Conservation (phyloP, 140 eudicot genomes). For the Senecio squalidus region DNA sequence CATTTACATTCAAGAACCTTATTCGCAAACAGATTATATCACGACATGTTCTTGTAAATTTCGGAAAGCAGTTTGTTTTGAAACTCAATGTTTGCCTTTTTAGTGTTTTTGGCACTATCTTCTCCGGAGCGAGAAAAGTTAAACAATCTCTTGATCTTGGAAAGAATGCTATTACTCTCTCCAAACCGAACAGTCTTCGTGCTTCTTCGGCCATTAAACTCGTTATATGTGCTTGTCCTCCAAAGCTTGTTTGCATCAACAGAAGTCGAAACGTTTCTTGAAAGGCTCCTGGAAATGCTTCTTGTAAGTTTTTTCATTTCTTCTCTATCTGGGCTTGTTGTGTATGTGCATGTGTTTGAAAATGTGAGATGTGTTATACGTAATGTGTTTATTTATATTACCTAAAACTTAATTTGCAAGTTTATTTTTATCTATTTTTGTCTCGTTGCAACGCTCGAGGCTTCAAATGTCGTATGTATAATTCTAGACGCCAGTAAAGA, state of each 20-base stretch:
- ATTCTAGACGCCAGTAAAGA: neutral
- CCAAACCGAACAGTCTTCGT: conserved; percentile 15
- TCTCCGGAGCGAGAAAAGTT: neutral
- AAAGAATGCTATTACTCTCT: conserved; percentile 5
- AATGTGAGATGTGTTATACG: neutral
- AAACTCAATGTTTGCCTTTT: conserved; percentile 11
- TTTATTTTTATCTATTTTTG: no score
- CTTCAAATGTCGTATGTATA: no score
- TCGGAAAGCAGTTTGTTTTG: conserved; percentile 13
- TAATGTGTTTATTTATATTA: neutral
- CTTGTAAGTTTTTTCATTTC: conserved; percentile 6
- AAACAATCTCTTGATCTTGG: conserved; percentile 17
- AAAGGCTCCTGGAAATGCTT: conserved; percentile 11
- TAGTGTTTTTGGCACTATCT: neutral
- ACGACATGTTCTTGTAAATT: conserved; percentile 14
- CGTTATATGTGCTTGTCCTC: conserved; percentile 1
- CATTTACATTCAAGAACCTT: neutral
- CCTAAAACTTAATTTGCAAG: neutral
- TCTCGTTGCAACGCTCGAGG: no score
- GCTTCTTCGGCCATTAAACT: conserved; percentile 22
- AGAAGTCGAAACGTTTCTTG: conserved; percentile 24
- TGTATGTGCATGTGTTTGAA: neutral
- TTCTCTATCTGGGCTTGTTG: neutral
- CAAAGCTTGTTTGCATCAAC: conserved; percentile 10
- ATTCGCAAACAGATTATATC: neutral